A percentile compares a stretch with the other conserved stretches of the same genome.
These are phyloP conservation scores for Aspergillus haitiensis DNA, from an alignment of 495 filamentous ascomycete species.

Conservation along the genomic window DNA sequence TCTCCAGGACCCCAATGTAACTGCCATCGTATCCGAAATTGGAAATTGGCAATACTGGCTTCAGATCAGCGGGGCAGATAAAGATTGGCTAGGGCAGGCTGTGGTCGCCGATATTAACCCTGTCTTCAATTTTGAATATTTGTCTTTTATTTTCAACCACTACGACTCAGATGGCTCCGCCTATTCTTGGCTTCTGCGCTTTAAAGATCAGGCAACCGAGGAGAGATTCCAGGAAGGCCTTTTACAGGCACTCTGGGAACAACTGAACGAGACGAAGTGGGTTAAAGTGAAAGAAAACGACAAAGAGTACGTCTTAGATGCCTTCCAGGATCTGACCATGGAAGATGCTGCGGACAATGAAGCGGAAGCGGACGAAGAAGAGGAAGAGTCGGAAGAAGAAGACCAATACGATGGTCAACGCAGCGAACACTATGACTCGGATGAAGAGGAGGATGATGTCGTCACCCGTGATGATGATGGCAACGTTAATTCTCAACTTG, in stretches of 20 bases:
- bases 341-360: conserved; percentile 66
- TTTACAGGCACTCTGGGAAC: conserved; percentile 96
- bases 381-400: conserved; percentile 64
- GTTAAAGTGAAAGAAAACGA: conserved; percentile 87
- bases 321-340: conserved; percentile 93
- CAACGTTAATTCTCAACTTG: conserved; percentile 89
- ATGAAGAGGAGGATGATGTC: conserved; percentile 88
- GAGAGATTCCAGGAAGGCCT: conserved; percentile 91
- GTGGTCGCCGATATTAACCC: conserved; percentile 91
- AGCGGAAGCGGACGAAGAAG: conserved; percentile 62
- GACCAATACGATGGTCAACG: conserved; percentile 61
- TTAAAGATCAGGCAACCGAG: conserved; percentile 75
- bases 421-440: conserved; percentile 84
- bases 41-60: conserved; percentile 97
- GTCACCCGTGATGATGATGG: conserved; percentile 70
- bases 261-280: conserved; percentile 95
- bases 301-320: conserved; percentile 89
- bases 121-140: conserved; percentile 97
- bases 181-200: conserved; percentile 93
- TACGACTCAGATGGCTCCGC: conserved; percentile 85
- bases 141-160: conserved; percentile 98
- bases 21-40: conserved; percentile 79
- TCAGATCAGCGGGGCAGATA: conserved; percentile 74
- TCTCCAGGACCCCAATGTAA: conserved; percentile 70
- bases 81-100: conserved; percentile 84